Base-by-base conservation (phyloP, 139 green algal genomes). In the Coccomyxa sp. region DNA sequence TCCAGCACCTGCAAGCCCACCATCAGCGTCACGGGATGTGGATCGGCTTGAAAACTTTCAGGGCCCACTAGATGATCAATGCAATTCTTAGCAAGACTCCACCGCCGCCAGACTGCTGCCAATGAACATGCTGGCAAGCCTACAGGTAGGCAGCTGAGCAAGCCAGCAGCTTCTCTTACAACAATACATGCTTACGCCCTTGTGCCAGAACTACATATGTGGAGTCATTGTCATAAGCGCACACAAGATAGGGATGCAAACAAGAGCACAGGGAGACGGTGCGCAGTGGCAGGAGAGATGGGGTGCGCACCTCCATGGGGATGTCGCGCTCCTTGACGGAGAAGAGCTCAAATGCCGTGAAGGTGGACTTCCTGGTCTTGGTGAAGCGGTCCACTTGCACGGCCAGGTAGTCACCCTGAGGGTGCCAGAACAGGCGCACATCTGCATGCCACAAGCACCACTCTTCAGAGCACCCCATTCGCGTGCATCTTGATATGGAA, bases 331-430 rank as follows among this genome's bases (percentile, higher is more conserved):
- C 91, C 81, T 91, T 88, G 28, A 95, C 79, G 15, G 88, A 91
- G 91, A 99, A 98, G 76, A 99, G 90, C 93, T 99, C 96, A 88
- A 99, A 98, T 85, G 92, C 90, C 80, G 93, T 97, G 90, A 93
- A 97, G 18, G 92, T 98, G 85, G 79, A 94, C 91, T 99, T 99
- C 85, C 95, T 95, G 67, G 96, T 98, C 92, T 99, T 99, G 86
- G 97, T 99, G 91, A 93, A 98, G 60, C 95, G 93, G 83, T 98
- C 93, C 66, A 99, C 97, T 90, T 97, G 92, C 31, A 98, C 93
- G 23, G 97, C 97, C 68, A 99, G 89, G 93, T 98, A 99, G 85
- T 97, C 93, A 78, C 97, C 96, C 85, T 98, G 92, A 13, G 93
- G 94, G 86, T 99, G 97, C 97, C 97, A 99, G 92, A 90, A 95